These are phyloP conservation scores for Verbena officinalis DNA, from an alignment of 257 asterid species.

Conservation along the genomic window DNA sequence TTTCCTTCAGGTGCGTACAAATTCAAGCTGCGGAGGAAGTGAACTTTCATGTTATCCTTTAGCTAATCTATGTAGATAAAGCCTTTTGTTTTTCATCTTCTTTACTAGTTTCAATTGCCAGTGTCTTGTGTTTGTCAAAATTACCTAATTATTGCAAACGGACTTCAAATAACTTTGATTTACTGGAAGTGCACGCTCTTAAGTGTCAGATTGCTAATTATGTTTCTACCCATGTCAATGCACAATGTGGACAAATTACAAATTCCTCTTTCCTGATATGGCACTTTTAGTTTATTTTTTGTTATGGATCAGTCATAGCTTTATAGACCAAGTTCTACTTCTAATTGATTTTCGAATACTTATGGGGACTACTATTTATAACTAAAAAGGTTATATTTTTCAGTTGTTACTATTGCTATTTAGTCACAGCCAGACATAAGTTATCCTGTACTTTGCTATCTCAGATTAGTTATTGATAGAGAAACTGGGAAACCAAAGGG, in stretches of 20 bases:
- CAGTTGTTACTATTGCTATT: neutral
- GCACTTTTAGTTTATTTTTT: neutral
- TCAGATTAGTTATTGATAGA: slow-evolving; percentile 89
- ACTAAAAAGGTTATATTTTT: neutral
- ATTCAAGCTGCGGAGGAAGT: neutral
- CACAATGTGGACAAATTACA: neutral
- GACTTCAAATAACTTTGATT: neutral
- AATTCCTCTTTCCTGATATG: neutral
- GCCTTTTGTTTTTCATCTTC: neutral
- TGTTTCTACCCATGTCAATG: neutral
- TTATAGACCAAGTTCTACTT: neutral
- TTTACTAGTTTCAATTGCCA: neutral
- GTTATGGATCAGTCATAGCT: slow-evolving; percentile 6
- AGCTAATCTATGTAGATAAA: too few relatives aligned
- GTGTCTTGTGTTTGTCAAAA: neutral
- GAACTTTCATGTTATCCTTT: neutral
- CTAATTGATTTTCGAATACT: neutral
- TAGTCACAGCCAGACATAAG: neutral
- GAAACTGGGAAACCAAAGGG: slow-evolving; percentile 99
- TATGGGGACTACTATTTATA: neutral
- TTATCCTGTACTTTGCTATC: neutral
- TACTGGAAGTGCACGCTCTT: too few relatives aligned
- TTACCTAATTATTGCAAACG: neutral
- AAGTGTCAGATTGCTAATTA: neutral
- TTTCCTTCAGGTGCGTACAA: slow-evolving; percentile 79